Base-by-base conservation (phyloP, 495 filamentous ascomycete species). In the Hypoxylon perforatum region DNA sequence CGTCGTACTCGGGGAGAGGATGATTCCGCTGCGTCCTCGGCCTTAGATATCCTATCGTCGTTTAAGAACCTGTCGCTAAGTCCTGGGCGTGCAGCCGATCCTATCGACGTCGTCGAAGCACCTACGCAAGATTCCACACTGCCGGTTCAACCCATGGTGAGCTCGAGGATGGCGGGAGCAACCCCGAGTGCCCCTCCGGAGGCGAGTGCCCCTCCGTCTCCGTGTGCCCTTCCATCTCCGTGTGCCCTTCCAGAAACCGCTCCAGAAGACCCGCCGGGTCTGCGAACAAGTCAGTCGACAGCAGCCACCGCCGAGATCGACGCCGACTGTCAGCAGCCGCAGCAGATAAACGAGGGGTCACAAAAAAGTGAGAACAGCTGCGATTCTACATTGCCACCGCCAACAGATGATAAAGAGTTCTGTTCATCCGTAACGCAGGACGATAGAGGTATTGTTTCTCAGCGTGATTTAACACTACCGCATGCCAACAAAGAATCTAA, bases 1-100 rank as follows among this genome's bases (percentile, higher is more conserved):
- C 74, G 93, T 96, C 39, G 92, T 90, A 21, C 90, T 90, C 8
- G 93, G 97, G 78, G 60, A 55, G 60, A 60, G 48, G 53, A 67
- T n/a, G 64, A 61, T 60, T 55, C 61, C 41, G 23, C 50, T 38
- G 46, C 53, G 65, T 58, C 70, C 64, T 75, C 70, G 30, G 57
- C 64, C 67, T 73, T 67, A 45, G 64, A 71, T 38, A 47, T 71
- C 52, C 52, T 67, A 71, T 61, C 71, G 50, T 75, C 73, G 45
- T 56, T 72, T 71, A 66, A 73, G 63, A 73, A 58, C 48, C 61
- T 74, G 58, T 72, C 69, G 54, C 73, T 72, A 74, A 74, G 62
- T 69, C 63, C 51, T 71, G 42, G 70, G 53, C 53, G 63, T 72
- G 53, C 71, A 72, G 73, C 63, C 66, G 48, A 69, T 69, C 48